These are phyloP conservation scores for Breynia disticha DNA, from an alignment of 441 rosid species.

Conservation along the genomic window DNA sequence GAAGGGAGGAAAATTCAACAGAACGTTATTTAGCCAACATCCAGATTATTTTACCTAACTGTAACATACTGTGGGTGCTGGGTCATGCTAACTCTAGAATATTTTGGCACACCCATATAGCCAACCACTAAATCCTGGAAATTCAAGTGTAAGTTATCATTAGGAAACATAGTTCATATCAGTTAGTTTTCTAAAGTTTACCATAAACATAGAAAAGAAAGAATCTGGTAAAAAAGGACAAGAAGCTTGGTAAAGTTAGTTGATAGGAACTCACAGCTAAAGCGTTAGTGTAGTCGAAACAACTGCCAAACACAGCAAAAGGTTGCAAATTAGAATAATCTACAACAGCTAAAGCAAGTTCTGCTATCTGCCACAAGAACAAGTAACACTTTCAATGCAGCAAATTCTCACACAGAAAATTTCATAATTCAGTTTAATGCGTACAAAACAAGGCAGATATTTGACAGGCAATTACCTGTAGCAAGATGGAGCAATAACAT, in stretches of 20 bases:
- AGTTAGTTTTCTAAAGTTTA: too few relatives aligned
- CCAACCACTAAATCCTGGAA: conserved; percentile 87
- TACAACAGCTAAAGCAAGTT: neutral
- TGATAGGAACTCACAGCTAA: conserved; percentile 63
- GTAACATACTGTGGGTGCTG: conserved; percentile 93
- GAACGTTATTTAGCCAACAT: neutral
- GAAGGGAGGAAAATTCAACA: neutral
- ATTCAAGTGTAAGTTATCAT: conserved; percentile 4
- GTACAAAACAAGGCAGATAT: neutral
- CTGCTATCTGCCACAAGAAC: neutral
- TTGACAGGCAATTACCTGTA: conserved; percentile 52
- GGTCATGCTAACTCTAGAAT: conserved; percentile 77
- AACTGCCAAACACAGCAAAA: conserved; percentile 42
- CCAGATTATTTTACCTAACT: conserved; percentile 42
- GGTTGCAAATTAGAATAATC: conserved; percentile 12
- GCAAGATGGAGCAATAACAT: conserved; percentile 97
- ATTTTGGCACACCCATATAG: conserved; percentile 97
- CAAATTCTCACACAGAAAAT: neutral
- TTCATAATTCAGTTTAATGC: neutral
- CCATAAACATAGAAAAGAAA: neutral
- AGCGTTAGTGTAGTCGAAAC: conserved; percentile 94
- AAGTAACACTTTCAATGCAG: neutral
- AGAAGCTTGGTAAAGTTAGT: conserved; percentile 3
- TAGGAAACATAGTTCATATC: neutral
- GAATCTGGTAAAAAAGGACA: neutral